phyloP scores from a whole-genome alignment of 2,329 filamentous ascomycete genomes.

The Hypoxylon sp. region DNA sequence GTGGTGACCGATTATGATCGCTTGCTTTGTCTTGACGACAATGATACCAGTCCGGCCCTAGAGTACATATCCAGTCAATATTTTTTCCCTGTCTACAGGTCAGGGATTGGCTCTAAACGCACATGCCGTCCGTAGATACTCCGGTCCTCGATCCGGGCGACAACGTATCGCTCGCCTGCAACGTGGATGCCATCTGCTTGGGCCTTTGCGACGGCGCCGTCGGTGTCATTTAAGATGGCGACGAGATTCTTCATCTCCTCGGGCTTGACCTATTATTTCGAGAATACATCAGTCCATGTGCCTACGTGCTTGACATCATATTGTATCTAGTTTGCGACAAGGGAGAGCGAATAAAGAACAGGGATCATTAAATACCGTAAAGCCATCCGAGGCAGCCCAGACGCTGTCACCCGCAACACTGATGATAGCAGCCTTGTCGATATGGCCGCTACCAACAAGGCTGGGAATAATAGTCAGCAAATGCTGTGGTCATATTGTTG shows the following conservation, averaged over 20 bases:
- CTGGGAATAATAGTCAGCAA: slow-evolving; percentile 61
- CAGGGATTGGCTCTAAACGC: slow-evolving; percentile 51
- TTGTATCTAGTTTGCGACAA: slow-evolving; percentile 22
- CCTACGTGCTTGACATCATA: slow-evolving; percentile 8
- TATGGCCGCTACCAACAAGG: slow-evolving; percentile 82
- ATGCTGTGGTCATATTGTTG: slow-evolving; percentile 3
- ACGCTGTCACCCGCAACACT: slow-evolving; percentile 83
- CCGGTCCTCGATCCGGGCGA: slow-evolving; percentile 81
- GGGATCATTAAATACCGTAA: slow-evolving; percentile 72
- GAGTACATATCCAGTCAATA: slow-evolving; percentile 26
- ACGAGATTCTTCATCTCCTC: slow-evolving; percentile 73
- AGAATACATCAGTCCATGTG: slow-evolving; percentile 19
- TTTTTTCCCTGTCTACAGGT: background rate
- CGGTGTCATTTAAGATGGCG: slow-evolving; percentile 64
- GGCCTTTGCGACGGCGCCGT: slow-evolving; percentile 73
- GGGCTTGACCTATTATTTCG: slow-evolving; percentile 66
- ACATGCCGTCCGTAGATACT: slow-evolving; percentile 91
- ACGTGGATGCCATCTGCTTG: slow-evolving; percentile 82
- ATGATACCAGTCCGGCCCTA: slow-evolving; percentile 84
- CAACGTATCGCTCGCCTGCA: slow-evolving; percentile 82
- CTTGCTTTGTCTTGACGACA: slow-evolving; percentile 88
- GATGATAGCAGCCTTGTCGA: slow-evolving; percentile 90
- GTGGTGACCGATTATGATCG: slow-evolving; percentile 91
- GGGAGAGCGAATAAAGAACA: slow-evolving; percentile 17
- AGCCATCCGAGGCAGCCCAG: slow-evolving; percentile 80